phyloP scores from a whole-genome alignment of 495 filamentous ascomycete species.

The Penicillium longicatenatum region DNA sequence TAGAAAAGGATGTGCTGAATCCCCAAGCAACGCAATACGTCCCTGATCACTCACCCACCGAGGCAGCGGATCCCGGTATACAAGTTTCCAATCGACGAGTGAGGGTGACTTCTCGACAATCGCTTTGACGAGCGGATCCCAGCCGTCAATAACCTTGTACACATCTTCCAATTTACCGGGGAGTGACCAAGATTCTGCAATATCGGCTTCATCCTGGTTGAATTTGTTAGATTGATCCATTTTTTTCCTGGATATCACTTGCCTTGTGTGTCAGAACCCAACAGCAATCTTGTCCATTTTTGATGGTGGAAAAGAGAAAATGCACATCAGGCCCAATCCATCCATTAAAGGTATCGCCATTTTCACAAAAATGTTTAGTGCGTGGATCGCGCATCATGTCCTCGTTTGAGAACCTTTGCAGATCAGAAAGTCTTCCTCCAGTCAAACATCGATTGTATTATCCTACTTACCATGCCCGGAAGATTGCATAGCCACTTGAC shows the following conservation, averaged over 20 bases:
- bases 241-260: neutral
- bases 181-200: constrained; percentile 35
- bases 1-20: constrained; percentile 73
- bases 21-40: constrained; percentile 65
- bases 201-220: constrained; percentile 55
- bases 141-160: constrained; percentile 53
- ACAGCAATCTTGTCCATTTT: constrained; percentile 61
- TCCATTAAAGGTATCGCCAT: constrained; percentile 64
- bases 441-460: neutral
- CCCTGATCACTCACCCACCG: constrained; percentile 62
- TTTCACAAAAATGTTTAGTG: constrained; percentile 58
- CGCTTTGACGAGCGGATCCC: constrained; percentile 62
- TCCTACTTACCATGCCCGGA: constrained; percentile 48
- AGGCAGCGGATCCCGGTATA: constrained; percentile 68
- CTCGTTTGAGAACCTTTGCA: constrained; percentile 58
- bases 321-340: constrained; percentile 31
- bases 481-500: constrained; percentile 60
- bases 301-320: constrained; percentile 23
- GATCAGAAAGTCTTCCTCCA: neutral
- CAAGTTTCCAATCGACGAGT: constrained; percentile 71
- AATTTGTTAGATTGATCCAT: constrained; percentile 9
- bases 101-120: constrained; percentile 62
- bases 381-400: constrained; percentile 64
- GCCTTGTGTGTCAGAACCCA: constrained; percentile 69
- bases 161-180: constrained; percentile 63